phyloP scores from a whole-genome alignment of 768 basidiomycete genomes.

The Lanmaoa pseudosensibilis region DNA sequence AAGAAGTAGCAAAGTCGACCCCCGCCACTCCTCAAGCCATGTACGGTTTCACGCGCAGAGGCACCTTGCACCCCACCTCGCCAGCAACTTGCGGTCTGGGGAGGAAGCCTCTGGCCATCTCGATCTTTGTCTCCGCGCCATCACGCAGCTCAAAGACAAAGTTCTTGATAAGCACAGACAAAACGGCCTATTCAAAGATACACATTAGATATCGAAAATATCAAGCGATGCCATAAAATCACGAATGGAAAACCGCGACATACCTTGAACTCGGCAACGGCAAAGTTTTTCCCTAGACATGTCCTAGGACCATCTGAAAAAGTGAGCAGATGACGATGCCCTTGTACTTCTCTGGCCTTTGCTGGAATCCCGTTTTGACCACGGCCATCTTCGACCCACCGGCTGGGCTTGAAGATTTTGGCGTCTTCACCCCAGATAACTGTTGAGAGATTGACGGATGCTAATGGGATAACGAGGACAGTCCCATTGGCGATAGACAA shows the following conservation, averaged over 20 bases:
- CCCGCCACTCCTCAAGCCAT: background rate
- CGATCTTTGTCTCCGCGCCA: slow-evolving; percentile 33
- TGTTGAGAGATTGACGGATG: slow-evolving; percentile 48
- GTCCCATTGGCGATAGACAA: slow-evolving; percentile 51
- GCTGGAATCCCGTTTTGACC: slow-evolving; percentile 20
- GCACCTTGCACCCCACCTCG: slow-evolving; percentile 27
- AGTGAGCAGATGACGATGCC: slow-evolving; percentile 50
- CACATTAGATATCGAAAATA: too few species aligned
- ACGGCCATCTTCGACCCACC: slow-evolving; percentile 51
- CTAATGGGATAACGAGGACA: slow-evolving; percentile 41
- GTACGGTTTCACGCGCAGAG: slow-evolving; percentile 25
- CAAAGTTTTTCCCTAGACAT: slow-evolving; percentile 54
- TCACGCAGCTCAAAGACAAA: slow-evolving; percentile 40
- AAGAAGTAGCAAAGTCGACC: too few species aligned
- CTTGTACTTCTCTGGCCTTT: slow-evolving; percentile 43
- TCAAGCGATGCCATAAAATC: background rate
- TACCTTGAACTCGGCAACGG: slow-evolving; percentile 39
- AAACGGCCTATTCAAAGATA: slow-evolving; percentile 35
- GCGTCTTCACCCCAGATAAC: slow-evolving; percentile 62
- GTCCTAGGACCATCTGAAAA: slow-evolving; percentile 52
- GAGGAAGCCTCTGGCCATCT: slow-evolving; percentile 14
- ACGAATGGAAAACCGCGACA: background rate
- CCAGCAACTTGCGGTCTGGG: slow-evolving; percentile 17
- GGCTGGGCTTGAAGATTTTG: slow-evolving; percentile 56
- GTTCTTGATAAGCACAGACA: slow-evolving; percentile 42